A percentile compares a stretch with the other conserved stretches of the same genome.
Conservation (phyloP, 371 early-diverging fungal genomes). For the Rhizopus delemar region DNA sequence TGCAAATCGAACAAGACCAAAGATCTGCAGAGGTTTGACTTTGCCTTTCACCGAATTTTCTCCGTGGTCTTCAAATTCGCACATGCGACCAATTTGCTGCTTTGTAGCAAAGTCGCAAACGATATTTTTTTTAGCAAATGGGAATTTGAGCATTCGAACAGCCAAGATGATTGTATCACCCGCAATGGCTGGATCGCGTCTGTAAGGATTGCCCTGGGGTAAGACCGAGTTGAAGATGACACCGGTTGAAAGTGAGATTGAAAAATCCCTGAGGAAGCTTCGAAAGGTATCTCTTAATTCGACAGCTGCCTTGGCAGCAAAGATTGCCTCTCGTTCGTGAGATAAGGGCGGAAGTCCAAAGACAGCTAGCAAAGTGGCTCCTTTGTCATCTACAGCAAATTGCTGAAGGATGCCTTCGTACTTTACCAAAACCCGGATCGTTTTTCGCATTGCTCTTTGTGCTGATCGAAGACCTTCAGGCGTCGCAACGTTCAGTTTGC, state of each 20-base stretch:
- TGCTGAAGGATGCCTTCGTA: constrained; percentile 66
- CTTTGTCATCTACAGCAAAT: constrained; percentile 67
- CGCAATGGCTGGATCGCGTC: constrained; percentile 64
- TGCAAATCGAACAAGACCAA: constrained; percentile 50
- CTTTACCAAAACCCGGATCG: constrained; percentile 41
- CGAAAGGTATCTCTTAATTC: constrained; percentile 44
- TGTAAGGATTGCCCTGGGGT: constrained; percentile 57
- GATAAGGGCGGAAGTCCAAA: constrained; percentile 65
- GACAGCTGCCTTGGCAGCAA: constrained; percentile 61
- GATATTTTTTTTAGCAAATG: constrained; percentile 48
- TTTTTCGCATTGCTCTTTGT: constrained; percentile 44
- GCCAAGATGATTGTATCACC: constrained; percentile 65
- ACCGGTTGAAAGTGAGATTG: constrained; percentile 61
- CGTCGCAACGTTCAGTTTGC: constrained; percentile 50
- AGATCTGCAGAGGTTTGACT: constrained; percentile 52
- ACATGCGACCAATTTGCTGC: constrained; percentile 48
- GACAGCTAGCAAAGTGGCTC: constrained; percentile 58
- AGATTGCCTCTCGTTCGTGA: constrained; percentile 64
- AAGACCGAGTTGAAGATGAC: constrained; percentile 55
- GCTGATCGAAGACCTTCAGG: constrained; percentile 43
- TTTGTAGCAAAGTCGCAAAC: constrained; percentile 59
- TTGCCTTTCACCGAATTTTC: constrained; percentile 65
- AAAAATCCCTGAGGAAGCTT: constrained; percentile 38
- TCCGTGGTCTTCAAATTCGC: constrained; percentile 60
- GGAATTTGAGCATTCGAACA: constrained; percentile 62